Evolutionary conservation across 371 early-diverging fungal genomes (phyloP).

Genomic region (Parasitella parasitica): DNA sequence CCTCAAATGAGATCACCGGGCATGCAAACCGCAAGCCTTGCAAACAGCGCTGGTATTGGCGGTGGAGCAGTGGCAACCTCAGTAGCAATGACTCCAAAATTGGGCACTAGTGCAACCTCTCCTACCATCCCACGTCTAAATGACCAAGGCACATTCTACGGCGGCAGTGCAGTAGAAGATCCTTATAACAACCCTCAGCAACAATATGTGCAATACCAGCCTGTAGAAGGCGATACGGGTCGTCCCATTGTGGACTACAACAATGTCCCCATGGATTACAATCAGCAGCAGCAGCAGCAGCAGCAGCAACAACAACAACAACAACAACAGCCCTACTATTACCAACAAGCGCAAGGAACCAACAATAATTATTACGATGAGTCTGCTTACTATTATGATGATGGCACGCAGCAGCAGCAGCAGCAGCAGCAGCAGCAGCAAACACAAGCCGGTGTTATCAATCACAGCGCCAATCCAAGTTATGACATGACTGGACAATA

Average conservation of each 20-base stretch:
- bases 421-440: background rate
- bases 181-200: slow-evolving; percentile 19
- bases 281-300: slow-evolving; percentile 14
- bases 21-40: background rate
- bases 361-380: slow-evolving; percentile 14
- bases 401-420: background rate
- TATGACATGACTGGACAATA: slow-evolving; percentile 8
- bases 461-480: background rate
- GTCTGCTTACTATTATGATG: slow-evolving; percentile 17
- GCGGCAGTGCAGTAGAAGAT: background rate
- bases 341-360: background rate
- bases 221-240: background rate
- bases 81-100: slow-evolving; percentile 7
- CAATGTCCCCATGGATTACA: background rate
- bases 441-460: background rate
- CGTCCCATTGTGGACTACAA: background rate
- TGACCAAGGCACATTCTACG: slow-evolving; percentile 44
- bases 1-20: slow-evolving; percentile 25
- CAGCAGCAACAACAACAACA: slow-evolving; percentile 15
- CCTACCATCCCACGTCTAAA: slow-evolving; percentile 45
- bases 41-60: background rate
- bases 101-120: slow-evolving; percentile 17
- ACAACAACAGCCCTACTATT: slow-evolving; percentile 19
- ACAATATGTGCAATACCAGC: slow-evolving; percentile 14
- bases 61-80: background rate